Conservation (phyloP, 495 filamentous ascomycete species). For the Penicillium mononematosum region DNA sequence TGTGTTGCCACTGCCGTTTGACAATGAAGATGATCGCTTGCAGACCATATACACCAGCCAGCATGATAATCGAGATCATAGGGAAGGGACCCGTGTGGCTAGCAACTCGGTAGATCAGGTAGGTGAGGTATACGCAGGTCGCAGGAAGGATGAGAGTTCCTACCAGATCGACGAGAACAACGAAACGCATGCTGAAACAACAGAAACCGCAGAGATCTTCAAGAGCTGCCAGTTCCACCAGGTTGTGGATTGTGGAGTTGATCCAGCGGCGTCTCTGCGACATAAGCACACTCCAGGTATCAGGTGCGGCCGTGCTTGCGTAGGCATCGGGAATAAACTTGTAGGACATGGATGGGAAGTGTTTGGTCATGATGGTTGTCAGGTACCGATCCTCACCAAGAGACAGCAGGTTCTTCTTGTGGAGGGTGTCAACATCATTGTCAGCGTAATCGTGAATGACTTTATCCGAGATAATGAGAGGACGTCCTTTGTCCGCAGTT, state of each 20-base stretch:
- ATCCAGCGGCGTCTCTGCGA: constrained; percentile 98
- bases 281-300: constrained; percentile 86
- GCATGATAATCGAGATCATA: constrained; percentile 78
- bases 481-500: constrained; percentile 86
- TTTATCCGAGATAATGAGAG: constrained; percentile 85
- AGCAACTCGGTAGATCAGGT: constrained; percentile 79
- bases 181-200: constrained; percentile 97
- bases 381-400: constrained; percentile 97
- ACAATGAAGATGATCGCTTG: constrained; percentile 95
- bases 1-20: constrained; percentile 94
- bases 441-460: constrained; percentile 86
- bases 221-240: constrained; percentile 82
- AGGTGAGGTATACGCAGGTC: constrained; percentile 85
- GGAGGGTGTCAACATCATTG: constrained; percentile 85
- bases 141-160: constrained; percentile 93
- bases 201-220: constrained; percentile 97
- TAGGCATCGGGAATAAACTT: constrained; percentile 94
- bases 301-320: constrained; percentile 88
- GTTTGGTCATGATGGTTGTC: constrained; percentile 96
- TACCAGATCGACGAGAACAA: constrained; percentile 92
- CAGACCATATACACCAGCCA: constrained; percentile 90
- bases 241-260: constrained; percentile 96
- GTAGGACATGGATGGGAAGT: constrained; percentile 93
- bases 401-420: constrained; percentile 96
- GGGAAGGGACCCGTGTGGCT: constrained; percentile 75